Conservation (phyloP, 176 grass and related monocot genomes). For the Coix lacrymajobi region DNA sequence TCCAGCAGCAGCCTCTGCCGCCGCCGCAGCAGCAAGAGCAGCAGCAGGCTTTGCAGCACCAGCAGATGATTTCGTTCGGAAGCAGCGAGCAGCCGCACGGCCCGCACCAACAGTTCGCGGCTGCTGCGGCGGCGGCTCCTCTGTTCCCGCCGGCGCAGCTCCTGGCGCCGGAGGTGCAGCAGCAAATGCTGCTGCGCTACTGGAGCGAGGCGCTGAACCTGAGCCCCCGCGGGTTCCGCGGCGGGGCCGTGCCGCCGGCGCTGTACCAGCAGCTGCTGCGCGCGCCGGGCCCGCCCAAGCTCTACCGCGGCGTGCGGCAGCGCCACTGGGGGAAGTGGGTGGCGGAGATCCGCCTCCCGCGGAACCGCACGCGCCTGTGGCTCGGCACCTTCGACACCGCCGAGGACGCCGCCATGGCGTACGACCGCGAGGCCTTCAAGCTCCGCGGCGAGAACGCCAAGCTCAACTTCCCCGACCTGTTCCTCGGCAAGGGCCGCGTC, state of each 20-base stretch:
- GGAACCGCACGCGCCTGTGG: slow-evolving; percentile 83
- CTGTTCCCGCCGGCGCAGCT: slow-evolving; percentile 51
- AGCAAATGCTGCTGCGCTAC: slow-evolving; percentile 54
- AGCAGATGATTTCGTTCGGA: slow-evolving; percentile 76
- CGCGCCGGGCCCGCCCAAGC: slow-evolving; percentile 43
- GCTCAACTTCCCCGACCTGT: slow-evolving; percentile 92
- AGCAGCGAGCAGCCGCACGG: not conserved
- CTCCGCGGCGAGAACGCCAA: slow-evolving; percentile 83
- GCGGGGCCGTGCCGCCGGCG: slow-evolving; percentile 35
- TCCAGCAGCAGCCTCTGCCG: slow-evolving; percentile 18
- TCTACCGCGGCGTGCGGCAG: slow-evolving; percentile 94
- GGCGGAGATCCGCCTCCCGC: slow-evolving; percentile 92
- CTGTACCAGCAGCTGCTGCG: slow-evolving; percentile 51
- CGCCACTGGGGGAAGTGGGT: slow-evolving; percentile 99
- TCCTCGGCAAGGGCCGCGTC: slow-evolving; percentile 55
- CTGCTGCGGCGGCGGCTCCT: not conserved
- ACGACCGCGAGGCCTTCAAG: slow-evolving; percentile 88
- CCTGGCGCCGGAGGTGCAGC: slow-evolving; percentile 30
- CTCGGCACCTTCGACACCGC: slow-evolving; percentile 98
- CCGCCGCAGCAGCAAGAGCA: not conserved
- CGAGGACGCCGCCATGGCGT: slow-evolving; percentile 96
- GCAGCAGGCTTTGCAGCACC: slow-evolving; percentile 2
- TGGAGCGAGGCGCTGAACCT: slow-evolving; percentile 81
- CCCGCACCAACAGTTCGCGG: not conserved
- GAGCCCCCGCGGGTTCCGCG: slow-evolving; percentile 48